Conservation (phyloP, 1,284 basidiomycete species). For the Papiliotrema laurentii region DNA sequence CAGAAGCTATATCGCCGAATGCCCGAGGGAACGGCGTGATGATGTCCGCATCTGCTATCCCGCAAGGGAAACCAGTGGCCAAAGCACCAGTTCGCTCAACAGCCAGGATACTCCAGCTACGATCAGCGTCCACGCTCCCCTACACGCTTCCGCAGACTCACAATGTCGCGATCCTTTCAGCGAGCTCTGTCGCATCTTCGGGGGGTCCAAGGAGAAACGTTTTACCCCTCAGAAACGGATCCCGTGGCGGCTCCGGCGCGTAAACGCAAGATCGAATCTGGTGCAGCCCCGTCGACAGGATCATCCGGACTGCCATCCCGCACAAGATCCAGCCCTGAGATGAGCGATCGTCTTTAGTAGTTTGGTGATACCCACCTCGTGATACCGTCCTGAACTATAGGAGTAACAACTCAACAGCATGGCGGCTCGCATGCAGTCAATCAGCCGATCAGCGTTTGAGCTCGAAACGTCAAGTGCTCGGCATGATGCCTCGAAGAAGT, state of each 20-base stretch:
- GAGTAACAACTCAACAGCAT: slow-evolving; percentile 38
- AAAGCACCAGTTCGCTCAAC: slow-evolving; percentile 37
- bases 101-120: slow-evolving; percentile 37
- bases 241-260: slow-evolving; percentile 13
- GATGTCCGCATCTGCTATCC: slow-evolving; percentile 36
- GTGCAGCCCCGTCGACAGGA: slow-evolving; percentile 38
- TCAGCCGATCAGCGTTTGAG: slow-evolving; percentile 33
- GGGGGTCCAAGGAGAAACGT: slow-evolving; percentile 36
- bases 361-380: slow-evolving; percentile 21
- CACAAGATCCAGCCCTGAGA: slow-evolving; percentile 34
- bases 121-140: background rate
- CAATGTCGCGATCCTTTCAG: slow-evolving; percentile 41
- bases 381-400: slow-evolving; percentile 37
- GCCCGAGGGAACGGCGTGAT: slow-evolving; percentile 37
- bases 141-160: slow-evolving; percentile 12
- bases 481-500: slow-evolving; percentile 34
- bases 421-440: slow-evolving; percentile 38
- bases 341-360: background rate
- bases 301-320: slow-evolving; percentile 28
- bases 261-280: slow-evolving; percentile 33
- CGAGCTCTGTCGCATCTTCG: slow-evolving; percentile 40
- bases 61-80: slow-evolving; percentile 36
- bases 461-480: slow-evolving; percentile 32
- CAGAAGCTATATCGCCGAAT: slow-evolving; percentile 32
- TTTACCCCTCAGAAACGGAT: slow-evolving; percentile 32